Base-by-base conservation (phyloP, 169 alveolate species). In the Eimeria tenella region DNA sequence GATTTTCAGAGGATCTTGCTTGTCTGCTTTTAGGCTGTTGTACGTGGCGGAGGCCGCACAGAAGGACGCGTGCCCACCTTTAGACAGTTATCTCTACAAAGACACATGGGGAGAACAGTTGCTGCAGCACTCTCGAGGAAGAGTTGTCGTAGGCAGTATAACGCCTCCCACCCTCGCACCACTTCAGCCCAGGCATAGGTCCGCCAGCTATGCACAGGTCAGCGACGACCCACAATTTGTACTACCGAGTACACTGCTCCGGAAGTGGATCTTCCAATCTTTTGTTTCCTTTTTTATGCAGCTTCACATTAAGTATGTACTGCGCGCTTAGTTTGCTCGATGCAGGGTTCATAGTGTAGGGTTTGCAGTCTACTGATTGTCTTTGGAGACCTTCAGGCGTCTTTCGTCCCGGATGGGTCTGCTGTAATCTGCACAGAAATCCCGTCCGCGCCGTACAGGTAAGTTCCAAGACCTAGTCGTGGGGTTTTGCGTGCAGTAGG, bases 101-200 rank as follows among this genome's bases (percentile, higher is more conserved):
- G 89, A 81, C 74, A 81, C 89, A 19, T 81, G 89, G 89, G 89
- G 89, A 5, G 89, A 81, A 71, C 89, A 81, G 89, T 71, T 81
- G 56, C 74, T 23, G 89, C 89, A 81, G 74, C 89, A 81, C 89
- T 52, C 89, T 3, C 17, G 52, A 23, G 89, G 89, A 0, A 31
- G 62, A 4, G 89, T 81, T 31, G 9, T 81, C 19, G 58, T 81
- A n/a, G 89, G 89, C 50, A 81, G 73, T 31, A 52, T 81, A 31
- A 5, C 74, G 3, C 89, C 89, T 11, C 56, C 89, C 8, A 17
- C 56, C 56, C 21, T 81, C 23, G 73, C 58, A 17, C 56, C 73
- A 4, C 70, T 81, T 8, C 55, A 56, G 73, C 89, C 31, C 73
- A 55, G 60, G 21, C 52, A 81, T 19, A 49, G 65, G 3, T 31